Conservation (phyloP, 441 rosid genomes). For the Bruguiera hainesii region DNA sequence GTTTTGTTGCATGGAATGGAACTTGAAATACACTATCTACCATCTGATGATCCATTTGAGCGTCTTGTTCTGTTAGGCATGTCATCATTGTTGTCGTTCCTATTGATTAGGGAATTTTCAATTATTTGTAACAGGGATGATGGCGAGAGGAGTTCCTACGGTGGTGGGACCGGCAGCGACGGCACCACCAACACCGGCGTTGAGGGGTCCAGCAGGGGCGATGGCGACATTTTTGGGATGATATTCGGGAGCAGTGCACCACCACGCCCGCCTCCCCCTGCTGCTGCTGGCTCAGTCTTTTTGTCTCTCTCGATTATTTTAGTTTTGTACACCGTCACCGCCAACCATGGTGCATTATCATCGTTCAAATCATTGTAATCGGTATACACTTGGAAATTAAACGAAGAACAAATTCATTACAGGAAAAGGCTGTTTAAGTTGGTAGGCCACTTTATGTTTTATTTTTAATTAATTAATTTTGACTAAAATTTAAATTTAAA, state of each 20-base stretch:
- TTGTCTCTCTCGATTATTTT: conserved; percentile 52
- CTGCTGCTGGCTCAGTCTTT: conserved; percentile 33
- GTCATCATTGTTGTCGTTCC: not conserved
- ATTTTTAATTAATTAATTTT: no score
- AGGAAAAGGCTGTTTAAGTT: no score
- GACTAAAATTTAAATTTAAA: no score
- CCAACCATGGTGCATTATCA: conserved; percentile 30
- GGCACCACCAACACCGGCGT: conserved; percentile 28
- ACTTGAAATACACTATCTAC: no score
- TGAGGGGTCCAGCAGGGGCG: conserved; percentile 27
- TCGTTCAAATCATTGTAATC: conserved; percentile 29
- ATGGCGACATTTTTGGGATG: conserved; percentile 57
- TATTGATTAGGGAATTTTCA: not conserved
- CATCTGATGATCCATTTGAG: not conserved
- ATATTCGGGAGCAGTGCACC: conserved; percentile 59
- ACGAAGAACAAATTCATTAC: not conserved
- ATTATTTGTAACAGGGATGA: conserved; percentile 33
- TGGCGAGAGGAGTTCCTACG: conserved; percentile 37
- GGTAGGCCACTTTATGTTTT: no score
- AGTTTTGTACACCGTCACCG: conserved; percentile 30
- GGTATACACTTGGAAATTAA: conserved; percentile 14
- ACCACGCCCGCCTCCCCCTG: conserved; percentile 25
- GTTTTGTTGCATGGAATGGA: no score
- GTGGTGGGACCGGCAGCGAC: conserved; percentile 32
- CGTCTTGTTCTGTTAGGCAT: not conserved